These are phyloP conservation scores for Candida glaebosa DNA, from an alignment of 805 yeast species.

Conservation along the genomic window DNA sequence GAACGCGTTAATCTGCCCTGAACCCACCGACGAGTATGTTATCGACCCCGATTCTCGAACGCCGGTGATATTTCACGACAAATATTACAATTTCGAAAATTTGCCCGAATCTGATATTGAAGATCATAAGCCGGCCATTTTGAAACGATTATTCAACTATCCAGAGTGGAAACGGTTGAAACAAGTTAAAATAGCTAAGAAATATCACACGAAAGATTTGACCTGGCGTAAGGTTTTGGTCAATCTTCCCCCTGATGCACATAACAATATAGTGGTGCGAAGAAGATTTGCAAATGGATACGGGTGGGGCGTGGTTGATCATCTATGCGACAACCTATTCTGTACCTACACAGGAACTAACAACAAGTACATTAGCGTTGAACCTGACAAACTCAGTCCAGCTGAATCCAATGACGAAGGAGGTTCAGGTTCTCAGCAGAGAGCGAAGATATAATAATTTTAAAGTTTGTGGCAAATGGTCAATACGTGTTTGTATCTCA, in stretches of 20 bases:
- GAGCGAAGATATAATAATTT: neutral
- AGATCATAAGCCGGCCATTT: constrained; percentile 10
- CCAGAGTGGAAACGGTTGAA: constrained; percentile 34
- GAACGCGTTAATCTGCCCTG: constrained; percentile 36
- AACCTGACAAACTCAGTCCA: too few relatives aligned
- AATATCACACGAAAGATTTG: constrained; percentile 33
- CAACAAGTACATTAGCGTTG: neutral
- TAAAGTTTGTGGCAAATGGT: too few relatives aligned
- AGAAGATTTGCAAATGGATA: constrained; percentile 43
- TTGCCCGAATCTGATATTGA: constrained; percentile 18
- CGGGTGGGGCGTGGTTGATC: constrained; percentile 47
- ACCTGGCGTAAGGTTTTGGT: constrained; percentile 46
- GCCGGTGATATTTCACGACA: constrained; percentile 41
- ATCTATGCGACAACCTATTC: constrained; percentile 29
- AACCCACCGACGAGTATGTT: constrained; percentile 32
- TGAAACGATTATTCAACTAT: constrained; percentile 20
- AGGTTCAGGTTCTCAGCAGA: too few relatives aligned
- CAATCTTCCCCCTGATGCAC: constrained; percentile 44
- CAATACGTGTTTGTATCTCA: too few relatives aligned
- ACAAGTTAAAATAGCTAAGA: constrained; percentile 40
- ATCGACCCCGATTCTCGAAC: constrained; percentile 31
- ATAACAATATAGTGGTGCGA: constrained; percentile 42
- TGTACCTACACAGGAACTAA: neutral
- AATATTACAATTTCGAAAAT: constrained; percentile 31
- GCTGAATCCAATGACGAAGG: too few relatives aligned